Conservation (phyloP, 75 land plant genomes). For the Pinus albicaulis region DNA sequence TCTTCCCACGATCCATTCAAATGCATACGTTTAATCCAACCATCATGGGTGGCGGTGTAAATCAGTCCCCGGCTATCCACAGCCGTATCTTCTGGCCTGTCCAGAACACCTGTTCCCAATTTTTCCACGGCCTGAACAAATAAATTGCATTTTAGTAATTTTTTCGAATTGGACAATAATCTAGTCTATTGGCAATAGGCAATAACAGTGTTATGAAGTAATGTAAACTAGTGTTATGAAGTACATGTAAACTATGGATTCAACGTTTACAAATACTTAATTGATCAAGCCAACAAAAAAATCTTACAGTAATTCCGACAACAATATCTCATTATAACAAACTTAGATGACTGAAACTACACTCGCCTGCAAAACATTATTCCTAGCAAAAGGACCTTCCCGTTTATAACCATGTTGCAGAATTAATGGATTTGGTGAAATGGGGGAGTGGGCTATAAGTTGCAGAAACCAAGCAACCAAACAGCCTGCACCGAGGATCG, state of each 20-base stretch:
- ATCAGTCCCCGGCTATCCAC: constrained; percentile 34
- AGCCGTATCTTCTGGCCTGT: constrained; percentile 50
- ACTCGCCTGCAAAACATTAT: constrained; percentile 5
- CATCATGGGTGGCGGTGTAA: constrained; percentile 63
- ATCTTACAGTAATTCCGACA: no score
- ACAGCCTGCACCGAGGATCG: background rate
- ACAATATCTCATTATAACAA: no score
- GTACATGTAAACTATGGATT: no score
- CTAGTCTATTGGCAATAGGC: no score
- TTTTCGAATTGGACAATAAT: no score
- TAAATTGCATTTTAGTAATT: background rate
- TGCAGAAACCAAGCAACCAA: constrained; percentile 5
- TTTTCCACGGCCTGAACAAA: constrained; percentile 30
- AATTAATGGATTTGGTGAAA: background rate
- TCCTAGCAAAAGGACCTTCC: background rate
- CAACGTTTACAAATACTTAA: no score
- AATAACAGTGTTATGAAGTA: no score
- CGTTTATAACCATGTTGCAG: background rate
- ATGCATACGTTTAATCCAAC: constrained; percentile 65
- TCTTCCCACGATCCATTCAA: constrained; percentile 44
- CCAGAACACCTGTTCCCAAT: constrained; percentile 49
- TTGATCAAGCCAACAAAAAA: no score
- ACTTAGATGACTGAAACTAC: no score
- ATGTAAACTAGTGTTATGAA: no score
- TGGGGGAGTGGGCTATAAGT: constrained; percentile 2